Percentiles rank a stretch among this genome's conserved stretches.
Conservation (phyloP, 768 basidiomycete species). For the Tricholoma matsutake region DNA sequence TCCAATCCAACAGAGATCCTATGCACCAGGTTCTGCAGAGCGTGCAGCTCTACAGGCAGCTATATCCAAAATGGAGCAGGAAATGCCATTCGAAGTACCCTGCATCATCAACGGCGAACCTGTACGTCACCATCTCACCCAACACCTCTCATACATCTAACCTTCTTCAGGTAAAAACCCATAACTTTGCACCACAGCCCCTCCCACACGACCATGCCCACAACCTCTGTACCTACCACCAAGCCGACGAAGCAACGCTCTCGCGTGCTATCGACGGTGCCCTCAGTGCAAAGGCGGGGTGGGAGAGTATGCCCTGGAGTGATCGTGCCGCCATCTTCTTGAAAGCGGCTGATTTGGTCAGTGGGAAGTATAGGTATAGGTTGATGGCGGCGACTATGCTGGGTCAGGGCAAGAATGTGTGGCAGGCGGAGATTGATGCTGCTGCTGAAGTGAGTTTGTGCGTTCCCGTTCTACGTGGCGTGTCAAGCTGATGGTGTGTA, state of each 20-base stretch:
- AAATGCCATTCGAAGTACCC: constrained; percentile 89
- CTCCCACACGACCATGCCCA: constrained; percentile 85
- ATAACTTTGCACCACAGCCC: constrained; percentile 71
- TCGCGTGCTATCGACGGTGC: constrained; percentile 82
- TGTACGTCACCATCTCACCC: constrained; percentile 39
- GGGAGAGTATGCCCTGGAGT: constrained; percentile 96
- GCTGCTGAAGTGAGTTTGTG: constrained; percentile 79
- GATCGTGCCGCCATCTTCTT: constrained; percentile 98
- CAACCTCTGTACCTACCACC: constrained; percentile 82
- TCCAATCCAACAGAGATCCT: constrained; percentile 50
- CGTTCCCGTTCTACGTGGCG: not conserved
- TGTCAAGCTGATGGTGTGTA: constrained; percentile 2
- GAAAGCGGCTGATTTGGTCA: constrained; percentile 94
- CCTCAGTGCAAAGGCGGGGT: constrained; percentile 78
- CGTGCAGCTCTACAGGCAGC: constrained; percentile 70
- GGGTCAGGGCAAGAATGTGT: constrained; percentile 98
- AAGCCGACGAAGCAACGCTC: constrained; percentile 78
- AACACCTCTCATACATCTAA: constrained; percentile 1
- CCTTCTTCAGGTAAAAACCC: constrained; percentile 67
- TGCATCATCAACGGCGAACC: constrained; percentile 88
- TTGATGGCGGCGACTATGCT: constrained; percentile 96
- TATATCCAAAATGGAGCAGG: constrained; percentile 73
- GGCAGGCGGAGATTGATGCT: constrained; percentile 99
- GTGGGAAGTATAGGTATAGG: constrained; percentile 94
- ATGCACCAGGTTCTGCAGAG: constrained; percentile 78